Evolutionary conservation across 495 filamentous ascomycete species (phyloP).

Genomic region (Xylaria bambusicola): DNA sequence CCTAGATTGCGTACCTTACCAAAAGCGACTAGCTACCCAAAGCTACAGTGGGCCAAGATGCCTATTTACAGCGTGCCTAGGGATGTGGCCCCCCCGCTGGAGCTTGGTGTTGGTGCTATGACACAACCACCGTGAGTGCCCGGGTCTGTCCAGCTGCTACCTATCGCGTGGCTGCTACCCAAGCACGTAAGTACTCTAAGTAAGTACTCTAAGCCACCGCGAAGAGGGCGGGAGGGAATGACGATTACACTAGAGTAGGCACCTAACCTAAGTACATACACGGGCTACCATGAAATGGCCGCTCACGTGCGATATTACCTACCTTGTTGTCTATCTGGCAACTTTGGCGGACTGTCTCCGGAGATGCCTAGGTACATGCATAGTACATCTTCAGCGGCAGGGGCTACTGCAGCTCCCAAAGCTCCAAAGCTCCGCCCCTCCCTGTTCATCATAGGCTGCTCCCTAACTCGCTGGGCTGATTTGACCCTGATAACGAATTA

Average conservation of each 20-base stretch:
- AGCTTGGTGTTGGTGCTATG: neutral
- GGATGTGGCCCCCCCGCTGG: neutral
- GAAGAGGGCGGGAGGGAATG: too few relatives aligned
- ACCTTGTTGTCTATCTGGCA: too few relatives aligned
- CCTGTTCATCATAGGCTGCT: neutral
- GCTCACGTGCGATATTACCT: neutral
- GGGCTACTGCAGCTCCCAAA: neutral
- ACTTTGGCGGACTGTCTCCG: too few relatives aligned
- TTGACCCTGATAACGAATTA: constrained; percentile 12
- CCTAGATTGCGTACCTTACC: constrained; percentile 6
- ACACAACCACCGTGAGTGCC: neutral
- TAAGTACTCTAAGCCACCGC: too few relatives aligned
- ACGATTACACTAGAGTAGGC: neutral
- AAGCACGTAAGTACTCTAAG: too few relatives aligned
- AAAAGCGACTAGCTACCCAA: neutral
- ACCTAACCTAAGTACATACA: too few relatives aligned
- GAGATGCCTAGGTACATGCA: neutral
- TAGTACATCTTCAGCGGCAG: neutral
- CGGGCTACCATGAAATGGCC: too few relatives aligned
- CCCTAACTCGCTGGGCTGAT: constrained; percentile 10
- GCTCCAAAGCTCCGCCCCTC: neutral
- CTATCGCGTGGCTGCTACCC: too few relatives aligned
- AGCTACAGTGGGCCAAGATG: constrained; percentile 1
- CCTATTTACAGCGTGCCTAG: neutral
- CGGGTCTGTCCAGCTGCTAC: too few relatives aligned